A percentile compares a stretch with the other conserved stretches of the same genome.
These are phyloP conservation scores for Plasmopara viticola DNA, from an alignment of 352 stramenopile genomes.

Conservation along the genomic window DNA sequence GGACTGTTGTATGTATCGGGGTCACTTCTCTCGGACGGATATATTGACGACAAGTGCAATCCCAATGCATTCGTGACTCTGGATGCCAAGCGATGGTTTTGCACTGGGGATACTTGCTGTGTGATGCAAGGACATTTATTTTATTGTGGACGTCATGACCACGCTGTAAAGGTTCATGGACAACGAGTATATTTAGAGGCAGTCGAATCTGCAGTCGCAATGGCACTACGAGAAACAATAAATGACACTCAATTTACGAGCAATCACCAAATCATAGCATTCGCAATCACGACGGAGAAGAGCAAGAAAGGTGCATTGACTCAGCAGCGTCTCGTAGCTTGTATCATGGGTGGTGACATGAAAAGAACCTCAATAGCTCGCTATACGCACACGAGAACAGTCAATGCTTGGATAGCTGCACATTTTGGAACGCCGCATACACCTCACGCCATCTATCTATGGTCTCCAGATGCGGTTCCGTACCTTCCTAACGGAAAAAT, in stretches of 20 bases:
- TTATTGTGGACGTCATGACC: conserved; percentile 38
- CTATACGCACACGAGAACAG: conserved; percentile 9
- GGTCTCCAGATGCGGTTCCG: conserved; percentile 13
- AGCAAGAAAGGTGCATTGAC: conserved; percentile 11
- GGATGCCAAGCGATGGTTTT: conserved; percentile 15
- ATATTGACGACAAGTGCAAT: conserved; percentile 12
- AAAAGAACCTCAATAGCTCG: neutral
- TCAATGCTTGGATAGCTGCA: conserved; percentile 29
- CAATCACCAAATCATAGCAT: conserved; percentile 15
- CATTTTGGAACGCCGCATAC: conserved; percentile 27
- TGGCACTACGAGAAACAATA: conserved; percentile 8
- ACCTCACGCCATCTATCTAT: conserved; percentile 18
- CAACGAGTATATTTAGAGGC: conserved; percentile 45
- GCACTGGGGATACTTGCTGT: conserved; percentile 42
- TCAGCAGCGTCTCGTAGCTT: conserved; percentile 21
- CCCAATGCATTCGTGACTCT: conserved; percentile 2
- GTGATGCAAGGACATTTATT: conserved; percentile 28
- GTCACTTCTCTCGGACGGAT: conserved; percentile 27
- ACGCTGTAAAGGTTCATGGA: conserved; percentile 49
- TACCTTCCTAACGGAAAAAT: conserved; percentile 42
- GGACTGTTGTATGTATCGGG: conserved; percentile 39
- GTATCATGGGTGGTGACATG: conserved; percentile 11
- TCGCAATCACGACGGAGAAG: conserved; percentile 12
- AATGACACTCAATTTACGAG: neutral
- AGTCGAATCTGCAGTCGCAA: conserved; percentile 33